Evolutionary conservation across 2,329 filamentous ascomycete genomes (phyloP), one percentile per base, ranked within the genome.

Genomic region (Aphanocladium album): DNA sequence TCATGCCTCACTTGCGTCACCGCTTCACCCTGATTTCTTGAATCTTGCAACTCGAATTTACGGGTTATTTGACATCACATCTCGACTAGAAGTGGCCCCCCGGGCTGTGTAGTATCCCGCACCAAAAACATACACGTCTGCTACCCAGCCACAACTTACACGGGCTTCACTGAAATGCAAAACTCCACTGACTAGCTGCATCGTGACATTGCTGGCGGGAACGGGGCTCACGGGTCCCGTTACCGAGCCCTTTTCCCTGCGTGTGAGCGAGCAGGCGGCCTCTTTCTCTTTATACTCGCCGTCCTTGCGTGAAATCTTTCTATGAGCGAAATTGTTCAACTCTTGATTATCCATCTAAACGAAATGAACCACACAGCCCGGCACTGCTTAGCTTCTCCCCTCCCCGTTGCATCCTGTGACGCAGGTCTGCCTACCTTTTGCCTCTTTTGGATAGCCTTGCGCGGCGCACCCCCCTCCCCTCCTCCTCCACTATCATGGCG

Each of bases 161-260:
- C 55, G 55, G 33, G 46, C 21, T 25, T 27, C 25, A 17, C 39
- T 19, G 27, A 46, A 25, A 43, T 37, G 14, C 23, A 9, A 27
- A 12, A 52, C 12, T 35, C 3, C 23, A 0, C 14, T 45, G 16
- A 37, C 5, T 27, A 23, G 17, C 41, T 50, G 33, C 23, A 57
- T 41, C 43, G 43, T 8, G 12, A 21, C 16, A 30, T 25, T 14
- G 5, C 16, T 51, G 45, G 6, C 45, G 33, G 33, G 23, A 47
- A 19, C 56, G 56, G 56, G 46, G 17, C 27, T 50, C 56, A 51
- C 45, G 56, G 56, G 56, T 58, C 46, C 56, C 56, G 56, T 47
- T n/a, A 6, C 35, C 9, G 55, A n/a, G n/a, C n/a, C n/a, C n/a
- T n/a, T n/a, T n/a, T n/a, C n/a, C n/a, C n/a, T n/a, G n/a, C n/a